Evolutionary conservation across 106 monocot species (phyloP).

Genomic region (Dendrobium huoshanense): DNA sequence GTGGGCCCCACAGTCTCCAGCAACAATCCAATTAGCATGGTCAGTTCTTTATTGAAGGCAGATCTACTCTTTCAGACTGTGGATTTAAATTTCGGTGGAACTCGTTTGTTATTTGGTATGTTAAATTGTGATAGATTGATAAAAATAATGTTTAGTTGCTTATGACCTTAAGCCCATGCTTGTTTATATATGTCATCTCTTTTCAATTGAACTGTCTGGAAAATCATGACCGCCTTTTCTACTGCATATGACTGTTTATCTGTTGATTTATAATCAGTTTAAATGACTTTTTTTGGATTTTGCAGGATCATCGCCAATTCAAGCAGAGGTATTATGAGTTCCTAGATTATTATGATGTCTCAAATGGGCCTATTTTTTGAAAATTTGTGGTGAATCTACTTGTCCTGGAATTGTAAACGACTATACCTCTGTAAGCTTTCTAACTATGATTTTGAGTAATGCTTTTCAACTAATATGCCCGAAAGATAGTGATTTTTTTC

Average conservation of each 20-base stretch:
- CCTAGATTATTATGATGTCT: constrained; percentile 59
- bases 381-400: constrained; percentile 86
- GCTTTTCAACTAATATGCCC: not conserved
- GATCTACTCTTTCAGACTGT: not conserved
- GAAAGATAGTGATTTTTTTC: not conserved
- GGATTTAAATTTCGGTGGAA: not conserved
- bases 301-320: constrained; percentile 79
- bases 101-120: not conserved
- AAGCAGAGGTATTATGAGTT: constrained; percentile 83
- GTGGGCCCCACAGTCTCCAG: no score
- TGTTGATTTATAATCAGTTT: not conserved
- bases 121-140: not conserved
- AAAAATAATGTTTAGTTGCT: not conserved
- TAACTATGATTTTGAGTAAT: not conserved
- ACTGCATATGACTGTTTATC: not conserved
- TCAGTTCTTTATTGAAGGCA: not conserved
- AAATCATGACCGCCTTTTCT: not conserved
- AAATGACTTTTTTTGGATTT: not conserved
- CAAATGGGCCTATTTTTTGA: constrained; percentile 76
- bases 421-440: constrained; percentile 62
- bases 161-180: not conserved
- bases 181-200: not conserved
- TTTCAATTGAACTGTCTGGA: not conserved
- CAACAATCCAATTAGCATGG: not conserved
- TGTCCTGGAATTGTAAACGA: constrained; percentile 77